phyloP scores from a whole-genome alignment of 2,329 filamentous ascomycete species.

The Escovopsis weberi region DNA sequence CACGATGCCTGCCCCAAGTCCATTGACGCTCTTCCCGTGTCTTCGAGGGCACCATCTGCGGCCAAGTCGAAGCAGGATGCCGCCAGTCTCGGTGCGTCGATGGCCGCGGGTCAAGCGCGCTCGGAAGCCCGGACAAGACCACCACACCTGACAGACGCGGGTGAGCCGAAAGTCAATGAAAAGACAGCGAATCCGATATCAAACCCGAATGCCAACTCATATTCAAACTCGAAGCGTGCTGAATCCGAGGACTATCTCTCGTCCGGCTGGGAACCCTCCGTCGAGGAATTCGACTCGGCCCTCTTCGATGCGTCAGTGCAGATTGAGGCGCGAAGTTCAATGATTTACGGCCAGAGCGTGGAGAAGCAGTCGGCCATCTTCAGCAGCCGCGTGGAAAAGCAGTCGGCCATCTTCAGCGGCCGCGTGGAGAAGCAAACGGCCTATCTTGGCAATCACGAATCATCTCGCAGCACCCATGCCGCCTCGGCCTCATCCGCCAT shows the following conservation, averaged over 20 bases:
- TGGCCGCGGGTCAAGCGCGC: background rate
- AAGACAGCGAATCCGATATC: too few relatives aligned
- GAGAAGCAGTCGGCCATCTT: background rate
- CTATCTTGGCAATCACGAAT: too few relatives aligned
- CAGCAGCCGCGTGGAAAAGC: background rate
- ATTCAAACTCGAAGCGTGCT: too few relatives aligned
- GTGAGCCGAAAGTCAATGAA: too few relatives aligned
- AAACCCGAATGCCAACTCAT: too few relatives aligned
- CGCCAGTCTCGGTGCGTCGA: background rate
- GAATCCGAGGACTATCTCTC: too few relatives aligned
- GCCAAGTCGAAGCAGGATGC: background rate
- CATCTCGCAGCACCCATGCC: background rate
- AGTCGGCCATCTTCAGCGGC: background rate
- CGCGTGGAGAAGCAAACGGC: background rate
- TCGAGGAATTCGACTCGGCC: too few relatives aligned
- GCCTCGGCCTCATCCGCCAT: too few relatives aligned
- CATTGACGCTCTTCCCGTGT: constrained; percentile 7
- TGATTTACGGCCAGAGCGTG: background rate
- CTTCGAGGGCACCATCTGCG: constrained; percentile 2
- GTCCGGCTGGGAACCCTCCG: too few relatives aligned
- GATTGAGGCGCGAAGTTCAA: background rate
- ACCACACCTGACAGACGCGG: too few relatives aligned
- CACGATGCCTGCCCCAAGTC: background rate
- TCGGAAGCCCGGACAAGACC: too few relatives aligned
- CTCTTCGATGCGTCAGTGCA: too few relatives aligned